These are phyloP conservation scores for Magnusiomyces fungicola DNA, from an alignment of 1,139 yeast species.

Conservation along the genomic window DNA sequence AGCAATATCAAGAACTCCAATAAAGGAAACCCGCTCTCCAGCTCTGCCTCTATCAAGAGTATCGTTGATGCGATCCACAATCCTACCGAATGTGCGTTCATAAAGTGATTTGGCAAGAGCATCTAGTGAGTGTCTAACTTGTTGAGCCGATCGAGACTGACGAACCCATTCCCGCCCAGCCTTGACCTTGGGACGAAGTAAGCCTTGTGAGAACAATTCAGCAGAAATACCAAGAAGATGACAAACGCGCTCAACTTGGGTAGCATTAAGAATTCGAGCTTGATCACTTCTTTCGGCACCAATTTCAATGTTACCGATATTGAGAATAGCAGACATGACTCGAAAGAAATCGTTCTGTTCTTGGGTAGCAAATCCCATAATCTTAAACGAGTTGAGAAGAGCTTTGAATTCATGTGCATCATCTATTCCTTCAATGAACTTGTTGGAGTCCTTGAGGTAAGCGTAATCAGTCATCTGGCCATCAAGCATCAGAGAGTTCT, in stretches of 20 bases:
- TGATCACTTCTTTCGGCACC: constrained; percentile 64
- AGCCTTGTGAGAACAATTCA: constrained; percentile 47
- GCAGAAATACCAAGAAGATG: constrained; percentile 58
- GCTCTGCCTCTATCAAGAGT: constrained; percentile 42
- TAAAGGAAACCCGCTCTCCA: constrained; percentile 46
- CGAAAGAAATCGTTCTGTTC: constrained; percentile 58
- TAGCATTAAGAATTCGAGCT: constrained; percentile 54
- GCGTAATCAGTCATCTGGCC: constrained; percentile 41
- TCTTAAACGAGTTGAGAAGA: constrained; percentile 58
- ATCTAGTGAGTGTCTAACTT: constrained; percentile 75
- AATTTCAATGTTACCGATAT: constrained; percentile 78
- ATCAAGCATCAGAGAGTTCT: constrained; percentile 44
- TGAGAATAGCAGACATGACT: constrained; percentile 68
- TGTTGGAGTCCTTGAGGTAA: constrained; percentile 53
- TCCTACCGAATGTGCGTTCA: constrained; percentile 71
- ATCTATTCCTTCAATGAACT: constrained; percentile 59
- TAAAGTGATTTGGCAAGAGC: constrained; percentile 84
- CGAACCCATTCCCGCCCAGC: constrained; percentile 86
- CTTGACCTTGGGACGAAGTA: constrained; percentile 75
- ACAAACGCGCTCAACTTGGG: constrained; percentile 51
- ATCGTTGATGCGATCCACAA: constrained; percentile 72
- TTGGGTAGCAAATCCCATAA: constrained; percentile 57
- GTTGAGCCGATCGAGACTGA: constrained; percentile 72
- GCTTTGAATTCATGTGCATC: constrained; percentile 61
- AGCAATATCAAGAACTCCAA: constrained; percentile 94